Percentiles rank a stretch among this genome's conserved stretches.
Conservation (phyloP, 441 rosid species). For the Caryocar brasiliense region DNA sequence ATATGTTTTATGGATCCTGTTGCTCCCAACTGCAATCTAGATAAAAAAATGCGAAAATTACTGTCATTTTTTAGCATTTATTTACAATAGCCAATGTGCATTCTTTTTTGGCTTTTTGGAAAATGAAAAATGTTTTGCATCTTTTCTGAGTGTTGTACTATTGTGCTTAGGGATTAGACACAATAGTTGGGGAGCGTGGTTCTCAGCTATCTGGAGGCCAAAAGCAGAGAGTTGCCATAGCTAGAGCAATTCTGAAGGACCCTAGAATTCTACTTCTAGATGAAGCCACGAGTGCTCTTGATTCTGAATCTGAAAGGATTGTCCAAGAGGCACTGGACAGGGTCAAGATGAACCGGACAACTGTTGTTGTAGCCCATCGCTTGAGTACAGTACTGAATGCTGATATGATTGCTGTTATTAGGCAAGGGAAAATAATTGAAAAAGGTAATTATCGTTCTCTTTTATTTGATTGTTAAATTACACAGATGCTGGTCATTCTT, state of each 20-base stretch:
- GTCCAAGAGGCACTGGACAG: slow-evolving; percentile 60
- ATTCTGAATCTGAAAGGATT: slow-evolving; percentile 46
- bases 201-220: slow-evolving; percentile 56
- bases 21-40: too few species aligned
- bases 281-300: slow-evolving; percentile 59
- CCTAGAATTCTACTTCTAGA: slow-evolving; percentile 47
- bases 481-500: too few species aligned
- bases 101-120: too few species aligned
- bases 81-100: too few species aligned
- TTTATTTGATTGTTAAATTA: too few species aligned
- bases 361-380: slow-evolving; percentile 52
- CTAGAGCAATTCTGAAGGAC: slow-evolving; percentile 52
- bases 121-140: too few species aligned
- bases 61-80: neutral
- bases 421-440: slow-evolving; percentile 44
- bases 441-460: too few species aligned
- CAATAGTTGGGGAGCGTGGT: slow-evolving; percentile 62
- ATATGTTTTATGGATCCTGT: too few species aligned
- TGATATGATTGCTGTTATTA: slow-evolving; percentile 44
- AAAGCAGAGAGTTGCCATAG: slow-evolving; percentile 56
- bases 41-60: too few species aligned
- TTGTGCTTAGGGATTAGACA: slow-evolving; percentile 38
- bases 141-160: neutral
- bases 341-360: slow-evolving; percentile 47
- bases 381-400: slow-evolving; percentile 45